Base-by-base conservation (phyloP, 1,139 yeast species). In the Lodderomyces theae region DNA sequence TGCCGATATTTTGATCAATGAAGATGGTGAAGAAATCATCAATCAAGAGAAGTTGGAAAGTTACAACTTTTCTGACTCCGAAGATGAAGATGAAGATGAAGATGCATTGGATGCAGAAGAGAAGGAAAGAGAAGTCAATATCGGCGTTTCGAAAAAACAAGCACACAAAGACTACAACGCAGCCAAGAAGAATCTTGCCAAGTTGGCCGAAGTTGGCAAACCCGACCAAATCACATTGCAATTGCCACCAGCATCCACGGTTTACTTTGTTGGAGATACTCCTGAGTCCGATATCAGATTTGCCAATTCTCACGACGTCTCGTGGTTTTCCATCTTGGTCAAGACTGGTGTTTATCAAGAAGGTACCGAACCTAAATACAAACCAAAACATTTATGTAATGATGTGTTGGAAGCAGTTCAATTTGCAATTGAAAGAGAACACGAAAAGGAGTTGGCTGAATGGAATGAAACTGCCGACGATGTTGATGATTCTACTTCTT, bases 261-360 rank as follows among this genome's bases (percentile, higher is more conserved):
- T 86, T 15, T 86, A 86, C 61, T 86, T 86, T 66, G 94, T 86
- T 37, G 95, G 95, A 51, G 95, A 86, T 59, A 86, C 95, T n/a
- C 95, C 95, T 12, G 95, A 86, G 61, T 82, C 90, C 4, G 95
- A 86, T 62, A 86, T 86, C 49, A 72, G 94, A 57, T 86, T 86
- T 64, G 95, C 95, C 41, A 86, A 86, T 64, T 80, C 89, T 17
- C 92, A 85, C 61, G 95, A 86, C 58, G 77, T 76, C 45, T 79
- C 87, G 33, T 86, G 95, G 95, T 80, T 74, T 60, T 85, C 94
- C 16, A 86, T 86, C 45, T 72, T 86, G 57, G 95, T 86, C 33
- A 82, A 86, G 62, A 86, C 95, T 26, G 95, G 95, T 56, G 95
- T 86, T 42, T 86, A 85, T 62, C 82, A 84, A 63, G 88, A 75